Conservation (phyloP, 78 protist genomes). For the Bigelowiella natans region DNA sequence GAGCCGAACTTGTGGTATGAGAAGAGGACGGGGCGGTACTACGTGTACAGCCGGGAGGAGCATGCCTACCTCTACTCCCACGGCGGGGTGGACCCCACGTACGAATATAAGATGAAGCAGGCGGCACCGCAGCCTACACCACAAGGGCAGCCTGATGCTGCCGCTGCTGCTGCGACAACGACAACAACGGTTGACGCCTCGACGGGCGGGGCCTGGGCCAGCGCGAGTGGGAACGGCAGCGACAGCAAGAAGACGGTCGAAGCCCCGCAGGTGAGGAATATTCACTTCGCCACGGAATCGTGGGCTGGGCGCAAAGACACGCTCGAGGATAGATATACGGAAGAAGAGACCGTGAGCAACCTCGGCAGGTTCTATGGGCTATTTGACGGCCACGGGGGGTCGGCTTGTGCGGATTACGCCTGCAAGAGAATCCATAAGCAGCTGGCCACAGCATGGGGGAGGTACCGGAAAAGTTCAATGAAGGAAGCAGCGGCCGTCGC, state of each 20-base stretch:
- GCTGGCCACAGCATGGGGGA: background rate
- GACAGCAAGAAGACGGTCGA: background rate
- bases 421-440: background rate
- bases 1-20: background rate
- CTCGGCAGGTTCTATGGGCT: background rate
- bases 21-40: background rate
- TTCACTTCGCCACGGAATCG: background rate
- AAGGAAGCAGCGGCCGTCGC: background rate
- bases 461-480: background rate
- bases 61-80: background rate
- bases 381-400: constrained; percentile 9
- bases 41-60: background rate
- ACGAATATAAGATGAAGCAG: background rate
- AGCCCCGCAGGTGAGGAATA: background rate
- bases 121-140: too few relatives aligned
- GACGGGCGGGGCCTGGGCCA: background rate
- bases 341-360: background rate
- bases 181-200: too few relatives aligned
- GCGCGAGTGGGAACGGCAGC: background rate
- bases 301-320: background rate
- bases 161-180: background rate
- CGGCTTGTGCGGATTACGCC: background rate
- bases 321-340: background rate
- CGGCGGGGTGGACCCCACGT: background rate
- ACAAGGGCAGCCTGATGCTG: too few relatives aligned